Conservation (phyloP, 495 filamentous ascomycete genomes). For the Penicillium simplicissimum region DNA sequence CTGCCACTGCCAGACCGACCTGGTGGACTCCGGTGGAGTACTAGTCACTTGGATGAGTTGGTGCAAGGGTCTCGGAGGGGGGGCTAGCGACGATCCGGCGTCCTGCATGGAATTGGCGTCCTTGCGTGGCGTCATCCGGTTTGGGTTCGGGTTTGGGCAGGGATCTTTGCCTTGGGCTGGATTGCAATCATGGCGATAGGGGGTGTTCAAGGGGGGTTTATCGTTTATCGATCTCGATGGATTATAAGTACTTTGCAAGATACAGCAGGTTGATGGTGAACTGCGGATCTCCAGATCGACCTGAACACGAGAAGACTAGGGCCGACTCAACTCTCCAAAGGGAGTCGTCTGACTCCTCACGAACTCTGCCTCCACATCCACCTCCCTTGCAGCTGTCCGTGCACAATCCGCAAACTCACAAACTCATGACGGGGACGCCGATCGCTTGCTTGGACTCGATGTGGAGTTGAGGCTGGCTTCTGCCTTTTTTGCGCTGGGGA, state of each 20-base stretch:
- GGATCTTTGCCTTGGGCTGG: not conserved
- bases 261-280: no score
- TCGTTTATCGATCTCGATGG: no score
- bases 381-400: constrained; percentile 26
- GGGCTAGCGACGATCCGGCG: constrained; percentile 10
- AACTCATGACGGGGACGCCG: constrained; percentile 5
- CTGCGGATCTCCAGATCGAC: not conserved
- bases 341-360: constrained; percentile 9
- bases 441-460: constrained; percentile 7
- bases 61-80: constrained; percentile 4
- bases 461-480: not conserved
- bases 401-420: constrained; percentile 1
- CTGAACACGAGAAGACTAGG: not conserved
- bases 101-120: constrained; percentile 4
- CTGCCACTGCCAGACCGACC: no score
- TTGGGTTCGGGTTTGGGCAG: not conserved
- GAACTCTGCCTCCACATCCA: not conserved
- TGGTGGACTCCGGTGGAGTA: not conserved
- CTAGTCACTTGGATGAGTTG: not conserved
- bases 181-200: not conserved
- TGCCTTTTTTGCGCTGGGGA: not conserved
- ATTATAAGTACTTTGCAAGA: no score
- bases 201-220: not conserved
- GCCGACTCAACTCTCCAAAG: not conserved
- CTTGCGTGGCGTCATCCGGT: constrained; percentile 15